These are phyloP conservation scores for Botryotinia narcissicola DNA, from an alignment of 2,329 filamentous ascomycete genomes.

Conservation along the genomic window DNA sequence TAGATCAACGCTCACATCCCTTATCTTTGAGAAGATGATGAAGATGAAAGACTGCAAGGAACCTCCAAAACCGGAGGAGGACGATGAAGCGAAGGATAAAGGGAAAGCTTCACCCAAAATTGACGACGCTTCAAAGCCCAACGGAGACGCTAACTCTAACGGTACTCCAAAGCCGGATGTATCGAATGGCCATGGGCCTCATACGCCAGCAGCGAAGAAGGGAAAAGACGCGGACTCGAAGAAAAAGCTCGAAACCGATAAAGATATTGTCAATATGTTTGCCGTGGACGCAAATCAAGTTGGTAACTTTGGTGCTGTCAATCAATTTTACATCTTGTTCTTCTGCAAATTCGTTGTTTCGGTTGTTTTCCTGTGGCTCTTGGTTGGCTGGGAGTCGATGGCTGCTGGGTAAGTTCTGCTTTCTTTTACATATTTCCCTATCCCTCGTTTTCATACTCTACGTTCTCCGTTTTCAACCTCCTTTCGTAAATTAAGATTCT, in stretches of 20 bases:
- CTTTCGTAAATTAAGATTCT: not conserved
- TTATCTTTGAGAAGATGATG: constrained; percentile 74
- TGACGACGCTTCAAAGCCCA: not conserved
- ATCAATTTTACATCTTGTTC: constrained; percentile 60
- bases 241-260: constrained; percentile 50
- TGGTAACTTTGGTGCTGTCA: constrained; percentile 60
- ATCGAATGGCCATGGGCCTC: constrained; percentile 10
- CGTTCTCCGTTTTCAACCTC: not conserved
- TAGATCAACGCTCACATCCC: constrained; percentile 64
- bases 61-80: constrained; percentile 40
- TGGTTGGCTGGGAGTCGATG: constrained; percentile 69
- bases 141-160: constrained; percentile 10
- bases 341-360: constrained; percentile 61
- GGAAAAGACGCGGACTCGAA: constrained; percentile 7
- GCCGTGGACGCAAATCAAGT: constrained; percentile 69
- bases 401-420: constrained; percentile 45
- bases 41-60: constrained; percentile 64
- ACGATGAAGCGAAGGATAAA: constrained; percentile 17
- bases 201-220: constrained; percentile 10
- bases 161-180: not conserved
- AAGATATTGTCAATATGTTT: constrained; percentile 72
- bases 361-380: constrained; percentile 60
- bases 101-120: constrained; percentile 5
- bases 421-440: not conserved
- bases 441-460: not conserved